These are phyloP conservation scores for Phylloporus sp. DNA, from an alignment of 768 basidiomycete genomes.

Conservation along the genomic window DNA sequence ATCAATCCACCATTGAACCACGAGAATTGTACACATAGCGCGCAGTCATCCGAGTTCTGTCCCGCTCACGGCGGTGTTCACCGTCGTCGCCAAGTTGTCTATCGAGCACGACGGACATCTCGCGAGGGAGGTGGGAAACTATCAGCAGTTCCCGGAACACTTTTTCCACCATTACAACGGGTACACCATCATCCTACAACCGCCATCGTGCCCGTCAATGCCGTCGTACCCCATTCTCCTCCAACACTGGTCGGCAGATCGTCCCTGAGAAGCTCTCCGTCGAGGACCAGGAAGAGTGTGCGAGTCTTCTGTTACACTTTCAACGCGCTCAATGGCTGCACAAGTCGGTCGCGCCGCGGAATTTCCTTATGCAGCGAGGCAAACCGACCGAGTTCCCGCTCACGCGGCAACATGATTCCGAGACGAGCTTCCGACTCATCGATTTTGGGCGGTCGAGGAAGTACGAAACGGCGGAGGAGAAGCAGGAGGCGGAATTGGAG, in stretches of 20 bases:
- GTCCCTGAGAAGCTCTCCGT: constrained; percentile 20
- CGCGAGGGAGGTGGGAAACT: constrained; percentile 23
- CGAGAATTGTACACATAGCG: background rate
- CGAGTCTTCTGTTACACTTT: constrained; percentile 37
- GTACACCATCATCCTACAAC: constrained; percentile 20
- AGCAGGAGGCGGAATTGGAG: constrained; percentile 1
- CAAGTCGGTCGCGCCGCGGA: constrained; percentile 38
- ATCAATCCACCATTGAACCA: constrained; percentile 13
- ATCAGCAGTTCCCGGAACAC: constrained; percentile 25
- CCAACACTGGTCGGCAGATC: constrained; percentile 39
- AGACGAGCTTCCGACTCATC: constrained; percentile 43
- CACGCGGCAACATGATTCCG: background rate
- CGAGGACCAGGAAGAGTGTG: constrained; percentile 40
- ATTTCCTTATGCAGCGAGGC: constrained; percentile 41
- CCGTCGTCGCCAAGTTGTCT: constrained; percentile 45
- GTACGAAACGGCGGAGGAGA: background rate
- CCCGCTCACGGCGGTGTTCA: constrained; percentile 34
- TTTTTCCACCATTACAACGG: constrained; percentile 26
- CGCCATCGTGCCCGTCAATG: constrained; percentile 42
- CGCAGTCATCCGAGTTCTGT: background rate
- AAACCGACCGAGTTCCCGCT: constrained; percentile 32
- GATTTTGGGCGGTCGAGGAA: constrained; percentile 43
- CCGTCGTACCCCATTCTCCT: constrained; percentile 55
- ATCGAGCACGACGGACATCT: constrained; percentile 36
- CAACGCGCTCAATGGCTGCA: constrained; percentile 38